phyloP scores from a whole-genome alignment of 768 basidiomycete species.

The Pholiota conissans region DNA sequence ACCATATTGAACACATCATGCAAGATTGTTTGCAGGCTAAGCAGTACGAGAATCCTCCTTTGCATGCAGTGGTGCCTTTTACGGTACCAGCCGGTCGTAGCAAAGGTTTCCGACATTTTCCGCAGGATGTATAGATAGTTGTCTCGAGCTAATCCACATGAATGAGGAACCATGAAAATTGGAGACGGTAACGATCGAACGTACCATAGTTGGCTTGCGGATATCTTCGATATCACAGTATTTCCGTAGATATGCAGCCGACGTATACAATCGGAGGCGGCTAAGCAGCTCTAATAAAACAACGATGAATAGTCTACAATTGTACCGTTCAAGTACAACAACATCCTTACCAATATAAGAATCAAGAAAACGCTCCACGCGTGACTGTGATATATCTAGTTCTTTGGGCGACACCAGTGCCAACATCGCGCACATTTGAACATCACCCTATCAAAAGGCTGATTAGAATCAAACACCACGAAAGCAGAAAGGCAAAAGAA shows the following conservation, averaged over 20 bases:
- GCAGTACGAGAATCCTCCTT: slow-evolving; percentile 58
- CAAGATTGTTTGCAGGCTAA: slow-evolving; percentile 46
- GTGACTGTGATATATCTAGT: slow-evolving; percentile 43
- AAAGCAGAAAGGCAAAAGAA: not conserved
- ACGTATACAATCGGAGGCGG: slow-evolving; percentile 59
- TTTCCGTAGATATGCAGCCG: slow-evolving; percentile 78
- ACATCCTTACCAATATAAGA: slow-evolving; percentile 65
- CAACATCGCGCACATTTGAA: slow-evolving; percentile 80
- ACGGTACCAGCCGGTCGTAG: slow-evolving; percentile 38
- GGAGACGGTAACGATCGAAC: slow-evolving; percentile 12
- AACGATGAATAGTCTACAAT: not conserved
- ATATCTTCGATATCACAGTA: slow-evolving; percentile 53
- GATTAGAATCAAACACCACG: not conserved
- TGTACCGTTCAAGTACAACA: not conserved
- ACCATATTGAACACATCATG: slow-evolving; percentile 75
- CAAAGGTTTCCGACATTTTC: slow-evolving; percentile 66
- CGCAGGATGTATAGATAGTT: slow-evolving; percentile 68
- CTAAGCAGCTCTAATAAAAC: slow-evolving; percentile 56
- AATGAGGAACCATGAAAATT: not conserved
- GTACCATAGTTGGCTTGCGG: slow-evolving; percentile 52
- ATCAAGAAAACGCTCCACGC: slow-evolving; percentile 58
- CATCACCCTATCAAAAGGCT: slow-evolving; percentile 56
- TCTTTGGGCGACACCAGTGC: slow-evolving; percentile 61
- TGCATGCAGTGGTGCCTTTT: slow-evolving; percentile 22
- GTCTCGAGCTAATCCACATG: slow-evolving; percentile 59